phyloP scores from a whole-genome alignment of 768 basidiomycete genomes.

The Termitomyces sp. region DNA sequence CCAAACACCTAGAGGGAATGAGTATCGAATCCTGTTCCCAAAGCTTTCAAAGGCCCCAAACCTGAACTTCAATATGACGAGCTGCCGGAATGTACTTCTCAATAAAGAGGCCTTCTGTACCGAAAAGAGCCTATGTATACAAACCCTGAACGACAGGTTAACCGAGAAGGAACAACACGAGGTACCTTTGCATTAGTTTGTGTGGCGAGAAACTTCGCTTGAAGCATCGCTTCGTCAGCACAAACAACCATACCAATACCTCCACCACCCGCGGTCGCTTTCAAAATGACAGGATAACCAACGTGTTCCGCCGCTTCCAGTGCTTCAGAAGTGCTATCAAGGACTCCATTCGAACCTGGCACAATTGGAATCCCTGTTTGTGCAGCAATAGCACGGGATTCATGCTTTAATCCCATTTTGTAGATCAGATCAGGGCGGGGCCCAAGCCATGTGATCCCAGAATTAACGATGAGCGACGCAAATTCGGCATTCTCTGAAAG shows the following conservation, averaged over 20 bases:
- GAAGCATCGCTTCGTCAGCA: slow-evolving; percentile 32
- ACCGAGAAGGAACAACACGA: not conserved
- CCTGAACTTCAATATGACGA: slow-evolving; percentile 67
- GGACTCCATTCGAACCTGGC: slow-evolving; percentile 51
- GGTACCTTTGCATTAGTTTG: slow-evolving; percentile 41
- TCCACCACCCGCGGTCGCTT: slow-evolving; percentile 67
- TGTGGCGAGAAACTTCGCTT: slow-evolving; percentile 29
- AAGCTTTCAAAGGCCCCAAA: slow-evolving; percentile 18
- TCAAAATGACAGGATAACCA: slow-evolving; percentile 63
- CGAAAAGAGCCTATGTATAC: slow-evolving; percentile 32
- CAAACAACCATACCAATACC: slow-evolving; percentile 67
- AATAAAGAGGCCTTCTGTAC: slow-evolving; percentile 48
- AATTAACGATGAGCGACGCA: slow-evolving; percentile 38
- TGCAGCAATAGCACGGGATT: slow-evolving; percentile 42
- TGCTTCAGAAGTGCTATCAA: slow-evolving; percentile 38
- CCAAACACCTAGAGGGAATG: slow-evolving; percentile 54
- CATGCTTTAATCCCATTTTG: slow-evolving; percentile 61
- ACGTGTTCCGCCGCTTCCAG: slow-evolving; percentile 33
- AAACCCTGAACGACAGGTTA: not conserved
- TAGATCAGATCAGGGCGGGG: slow-evolving; percentile 47
- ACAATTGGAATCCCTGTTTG: slow-evolving; percentile 50
- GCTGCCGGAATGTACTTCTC: slow-evolving; percentile 55
- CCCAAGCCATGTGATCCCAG: slow-evolving; percentile 56
- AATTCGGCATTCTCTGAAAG: slow-evolving; percentile 62
- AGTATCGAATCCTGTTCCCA: not conserved